Base-by-base conservation (phyloP, 495 filamentous ascomycete genomes). In the Penicillium crystallinum region DNA sequence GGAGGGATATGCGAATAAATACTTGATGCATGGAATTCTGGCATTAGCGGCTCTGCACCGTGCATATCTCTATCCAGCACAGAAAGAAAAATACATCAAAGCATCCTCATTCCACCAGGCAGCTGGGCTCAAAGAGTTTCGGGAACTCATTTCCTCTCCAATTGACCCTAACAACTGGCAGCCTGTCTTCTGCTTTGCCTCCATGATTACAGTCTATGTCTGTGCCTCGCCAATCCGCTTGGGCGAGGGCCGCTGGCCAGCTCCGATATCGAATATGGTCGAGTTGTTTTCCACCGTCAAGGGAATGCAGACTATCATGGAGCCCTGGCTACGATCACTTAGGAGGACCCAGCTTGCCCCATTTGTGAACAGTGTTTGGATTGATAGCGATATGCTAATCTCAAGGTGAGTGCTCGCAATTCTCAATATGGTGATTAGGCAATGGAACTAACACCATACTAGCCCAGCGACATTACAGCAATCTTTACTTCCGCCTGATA, bases 21-120 rank as follows among this genome's bases (percentile, higher is more conserved):
- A 70, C 45, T 45, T 75, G 17, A 70, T 74, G 67, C 68, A 73
- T 30, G 72, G 71, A 29, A 53, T 75, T 17, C 55, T 75, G 15
- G 71, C 72, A 9, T 54, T 75, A 9, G 61, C 71, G 9, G 69
- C 71, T 14, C 46, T 71, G 14, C 72, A 75, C 31, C 61, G 74
- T n/a, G 52, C 59, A 15, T 58, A 59, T 39, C 50, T 65, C 8
- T 53, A 44, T 21, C 48, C 56, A 19, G 36, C 45, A 0, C 43
- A 55, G 29, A 48, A 46, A 45, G 50, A 56, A 8, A 46, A 41
- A 14, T 53, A 61, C 62, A 65, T 34, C 61, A 75, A 63, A 54
- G 67, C 55, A 2, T 53, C 53, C 45, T 64, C 48, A 27, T 72
- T 45, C 46, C 58, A 52, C 53, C 53, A 46, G 59, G 70, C 57